Base-by-base conservation (phyloP, 768 basidiomycete genomes). In the Udeniomyces megalosporus region DNA sequence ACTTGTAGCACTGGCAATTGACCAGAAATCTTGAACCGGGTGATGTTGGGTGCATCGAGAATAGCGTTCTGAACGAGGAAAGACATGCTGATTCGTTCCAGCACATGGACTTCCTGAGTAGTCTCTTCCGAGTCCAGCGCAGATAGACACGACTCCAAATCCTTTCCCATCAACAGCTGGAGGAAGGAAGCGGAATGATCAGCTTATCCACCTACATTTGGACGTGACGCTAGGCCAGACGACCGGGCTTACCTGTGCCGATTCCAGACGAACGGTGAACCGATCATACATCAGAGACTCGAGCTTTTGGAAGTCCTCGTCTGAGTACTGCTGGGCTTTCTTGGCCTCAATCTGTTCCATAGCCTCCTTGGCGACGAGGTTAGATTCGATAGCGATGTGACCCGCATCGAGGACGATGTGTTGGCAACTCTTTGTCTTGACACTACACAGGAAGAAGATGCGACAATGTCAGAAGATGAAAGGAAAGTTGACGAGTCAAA, bases 221-320 rank as follows among this genome's bases (percentile, higher is more conserved):
- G 5, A 26, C 22, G 32, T 3, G 42, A 50, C n/a, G 11, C 10
- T 1, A 53, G n/a, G 24, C 45, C 6, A 42, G 46, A 51, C 42
- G 12, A 22, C 38, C 28, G n/a, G 26, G 53, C 75, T 60, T 65
- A 92, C 91, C 82, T 97, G 93, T 14, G 95, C 90, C 48, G 86
- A 84, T 67, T 90, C 79, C 20, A 99, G 79, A 60, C 81, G 82
- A 42, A 99, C 77, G 12, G 79, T 80, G 67, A 95, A 77, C 67
- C 84, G 86, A 74, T 99, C 95, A 69, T 97, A 99, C 89, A 97
- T 93, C 38, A 96, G 75, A 2, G 84, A 84, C 73, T 96, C 90
- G 28, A 99, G 78, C 58, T 82, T 80, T 67, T 78, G 78, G 73
- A 85, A 91, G 68, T 99, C 95, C 55, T 85, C 85, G 20, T 91